Conservation (phyloP, 2,329 filamentous ascomycete species). For the Clarireedia sp. region DNA sequence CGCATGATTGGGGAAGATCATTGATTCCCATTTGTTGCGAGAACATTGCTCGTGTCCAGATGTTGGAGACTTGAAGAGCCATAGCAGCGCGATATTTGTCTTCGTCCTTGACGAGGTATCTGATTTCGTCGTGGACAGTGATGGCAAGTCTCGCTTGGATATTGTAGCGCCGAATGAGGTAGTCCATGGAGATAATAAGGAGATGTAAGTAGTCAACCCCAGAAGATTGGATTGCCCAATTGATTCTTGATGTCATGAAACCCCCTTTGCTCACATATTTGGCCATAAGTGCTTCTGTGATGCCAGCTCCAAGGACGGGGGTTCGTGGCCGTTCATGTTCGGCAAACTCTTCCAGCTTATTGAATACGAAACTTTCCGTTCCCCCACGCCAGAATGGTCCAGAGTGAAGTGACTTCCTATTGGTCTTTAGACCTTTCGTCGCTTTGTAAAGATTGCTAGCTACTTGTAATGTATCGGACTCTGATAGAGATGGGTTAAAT, state of each 20-base stretch:
- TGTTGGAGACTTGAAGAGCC: constrained; percentile 85
- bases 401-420: constrained; percentile 61
- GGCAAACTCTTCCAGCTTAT: constrained; percentile 94
- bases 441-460: constrained; percentile 76
- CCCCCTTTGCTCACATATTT: constrained; percentile 81
- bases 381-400: constrained; percentile 88
- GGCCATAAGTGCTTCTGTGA: constrained; percentile 89
- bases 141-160: constrained; percentile 80
- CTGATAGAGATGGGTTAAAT: constrained; percentile 80
- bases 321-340: constrained; percentile 88
- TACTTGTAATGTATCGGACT: constrained; percentile 66
- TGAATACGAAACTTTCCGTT: constrained; percentile 97
- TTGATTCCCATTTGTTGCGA: constrained; percentile 93
- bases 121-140: constrained; percentile 95
- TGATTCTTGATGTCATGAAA: constrained; percentile 94
- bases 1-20: constrained; percentile 87
- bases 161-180: constrained; percentile 76
- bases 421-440: constrained; percentile 86
- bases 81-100: constrained; percentile 87
- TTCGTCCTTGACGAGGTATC: constrained; percentile 77
- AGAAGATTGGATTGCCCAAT: constrained; percentile 97
- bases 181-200: constrained; percentile 90
- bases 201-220: constrained; percentile 96
- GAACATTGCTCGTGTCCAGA: constrained; percentile 98
- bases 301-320: constrained; percentile 86